phyloP scores from a whole-genome alignment of 176 grass and related monocot species.

The Bonia amplexicaulis region DNA sequence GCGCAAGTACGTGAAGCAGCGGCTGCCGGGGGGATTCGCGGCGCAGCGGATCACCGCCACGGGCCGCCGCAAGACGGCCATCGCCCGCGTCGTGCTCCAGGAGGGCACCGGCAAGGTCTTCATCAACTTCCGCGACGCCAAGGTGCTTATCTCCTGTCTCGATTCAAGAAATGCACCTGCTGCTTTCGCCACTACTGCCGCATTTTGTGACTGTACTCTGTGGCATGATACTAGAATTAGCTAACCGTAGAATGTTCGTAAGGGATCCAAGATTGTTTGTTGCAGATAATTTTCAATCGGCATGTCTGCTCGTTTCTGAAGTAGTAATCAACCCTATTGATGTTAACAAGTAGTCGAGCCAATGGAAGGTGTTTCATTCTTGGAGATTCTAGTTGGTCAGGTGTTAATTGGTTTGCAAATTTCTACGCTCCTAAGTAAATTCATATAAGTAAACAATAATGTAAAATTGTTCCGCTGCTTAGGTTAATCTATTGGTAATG shows the following conservation, averaged over 20 bases:
- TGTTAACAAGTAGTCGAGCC: background rate
- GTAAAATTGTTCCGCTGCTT: background rate
- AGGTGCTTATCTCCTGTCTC: constrained; percentile 32
- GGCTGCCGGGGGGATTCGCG: constrained; percentile 80
- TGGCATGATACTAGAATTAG: background rate
- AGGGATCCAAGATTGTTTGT: background rate
- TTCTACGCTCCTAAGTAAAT: no score
- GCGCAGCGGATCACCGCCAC: constrained; percentile 89
- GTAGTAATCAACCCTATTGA: background rate
- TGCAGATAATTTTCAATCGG: background rate
- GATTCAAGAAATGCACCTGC: background rate
- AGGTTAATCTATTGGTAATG: background rate
- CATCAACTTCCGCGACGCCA: constrained; percentile 89
- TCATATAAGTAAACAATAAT: background rate
- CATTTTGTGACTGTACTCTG: background rate
- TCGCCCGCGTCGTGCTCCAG: constrained; percentile 84
- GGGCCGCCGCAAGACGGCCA: constrained; percentile 77
- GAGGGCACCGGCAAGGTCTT: constrained; percentile 87
- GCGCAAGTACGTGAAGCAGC: constrained; percentile 77
- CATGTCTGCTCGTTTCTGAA: background rate
- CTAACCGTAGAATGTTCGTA: background rate
- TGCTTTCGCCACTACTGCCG: background rate
- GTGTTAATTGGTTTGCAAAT: background rate
- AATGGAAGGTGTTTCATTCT: background rate
- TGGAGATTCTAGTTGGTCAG: background rate